Evolutionary conservation across 2,329 filamentous ascomycete species (phyloP).

Genomic region (Talaromyces funiculosus): DNA sequence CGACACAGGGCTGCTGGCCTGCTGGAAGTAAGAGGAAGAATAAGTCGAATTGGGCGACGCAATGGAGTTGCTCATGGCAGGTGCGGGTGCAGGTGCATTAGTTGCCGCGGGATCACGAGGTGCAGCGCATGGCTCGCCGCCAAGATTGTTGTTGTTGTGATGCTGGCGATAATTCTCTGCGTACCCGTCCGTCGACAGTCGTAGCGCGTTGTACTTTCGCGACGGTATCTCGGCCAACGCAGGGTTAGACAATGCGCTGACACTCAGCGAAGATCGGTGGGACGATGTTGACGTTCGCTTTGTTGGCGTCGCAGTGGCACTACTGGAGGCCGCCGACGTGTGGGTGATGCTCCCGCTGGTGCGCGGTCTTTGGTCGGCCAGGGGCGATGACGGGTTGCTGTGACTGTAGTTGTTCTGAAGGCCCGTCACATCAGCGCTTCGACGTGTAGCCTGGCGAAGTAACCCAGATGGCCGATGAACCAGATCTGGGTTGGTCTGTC

Average conservation of each 20-base stretch:
- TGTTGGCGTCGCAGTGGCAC: slow-evolving; percentile 13
- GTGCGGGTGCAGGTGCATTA: slow-evolving; percentile 11
- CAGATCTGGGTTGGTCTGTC: slow-evolving; percentile 17
- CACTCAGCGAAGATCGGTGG: slow-evolving; percentile 18
- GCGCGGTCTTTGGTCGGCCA: slow-evolving; percentile 12
- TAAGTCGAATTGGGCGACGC: slow-evolving; percentile 9
- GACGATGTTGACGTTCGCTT: slow-evolving; percentile 8
- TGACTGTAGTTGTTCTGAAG: background rate
- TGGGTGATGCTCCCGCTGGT: slow-evolving; percentile 14
- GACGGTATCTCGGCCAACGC: slow-evolving; percentile 22
- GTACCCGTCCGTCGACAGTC: slow-evolving; percentile 9
- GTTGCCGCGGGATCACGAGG: slow-evolving; percentile 25
- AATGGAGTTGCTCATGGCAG: slow-evolving; percentile 15
- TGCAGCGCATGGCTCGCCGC: slow-evolving; percentile 18
- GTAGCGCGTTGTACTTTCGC: slow-evolving; percentile 20
- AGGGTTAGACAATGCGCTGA: slow-evolving; percentile 22
- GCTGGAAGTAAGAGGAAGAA: slow-evolving; percentile 25
- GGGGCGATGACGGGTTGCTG: slow-evolving; percentile 5
- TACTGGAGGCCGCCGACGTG: slow-evolving; percentile 11
- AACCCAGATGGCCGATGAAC: slow-evolving; percentile 14
- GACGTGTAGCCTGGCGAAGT: slow-evolving; percentile 15
- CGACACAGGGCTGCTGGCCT: slow-evolving; percentile 36
- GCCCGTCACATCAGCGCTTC: slow-evolving; percentile 13
- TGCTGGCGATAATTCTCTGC: slow-evolving; percentile 5
- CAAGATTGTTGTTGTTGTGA: background rate